Evolutionary conservation across 495 filamentous ascomycete species (phyloP), one percentile per base, ranked within the genome.

Genomic region (Penicillium antarcticum): DNA sequence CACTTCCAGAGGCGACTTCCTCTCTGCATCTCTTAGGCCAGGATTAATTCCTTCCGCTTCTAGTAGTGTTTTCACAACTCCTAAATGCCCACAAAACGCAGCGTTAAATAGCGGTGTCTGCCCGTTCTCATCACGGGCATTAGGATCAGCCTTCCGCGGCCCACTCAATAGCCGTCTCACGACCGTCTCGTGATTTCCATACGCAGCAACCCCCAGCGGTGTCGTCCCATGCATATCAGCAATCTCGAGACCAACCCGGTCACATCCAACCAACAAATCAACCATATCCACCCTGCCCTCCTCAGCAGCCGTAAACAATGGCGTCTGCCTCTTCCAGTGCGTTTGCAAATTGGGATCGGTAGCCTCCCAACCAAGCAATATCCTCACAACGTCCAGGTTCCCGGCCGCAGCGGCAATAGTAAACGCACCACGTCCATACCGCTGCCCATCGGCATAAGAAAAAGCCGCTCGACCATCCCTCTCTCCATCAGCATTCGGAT

Each of bases 301-400:
- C 32, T 42, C 49, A 0, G 55, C 45, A 9, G 63, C 63, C 5
- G 39, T 36, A 24, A 62, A 59, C 34, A 67, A 38, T 5, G 63
- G 61, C 4, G 58, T 57, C 17, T 57, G 50, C 13, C 48, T 53
- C 42, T 49, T 44, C 61, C 61, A 64, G 13, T 36, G 38, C 21
- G 61, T 56, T 4, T 57, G 45, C 6, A 61, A 18, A 45, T 64
- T 64, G 13, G 61, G 61, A 41, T 64, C 46, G 1, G 58, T 62
- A 24, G 45, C 52, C n/a, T 54, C 43, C 61, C 61, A 64, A 3
- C 10, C 13, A 11, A 61, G 29, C 12, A 64, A 31, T 12, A 48
- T 56, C 35, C 46, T 21, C 5, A 59, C 58, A 21, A 64, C 52
- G 2, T 53, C 55, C n/a, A 54, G 19, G 10, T 50, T 46, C 2